phyloP scores from a whole-genome alignment of 257 asterid genomes.

The Przewalskia tangutica region DNA sequence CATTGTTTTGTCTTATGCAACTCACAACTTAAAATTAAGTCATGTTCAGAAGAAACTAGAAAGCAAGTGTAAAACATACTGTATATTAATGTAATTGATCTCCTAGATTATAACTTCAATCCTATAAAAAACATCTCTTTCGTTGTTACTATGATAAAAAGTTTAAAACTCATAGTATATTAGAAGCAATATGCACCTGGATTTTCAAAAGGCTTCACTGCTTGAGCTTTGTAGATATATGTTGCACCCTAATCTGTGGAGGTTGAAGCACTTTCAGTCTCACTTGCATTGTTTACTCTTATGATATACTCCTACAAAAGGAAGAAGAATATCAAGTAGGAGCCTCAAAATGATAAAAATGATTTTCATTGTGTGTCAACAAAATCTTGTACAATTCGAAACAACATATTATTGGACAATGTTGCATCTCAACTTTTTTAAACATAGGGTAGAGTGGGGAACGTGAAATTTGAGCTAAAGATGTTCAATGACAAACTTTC shows the following conservation, averaged over 20 bases:
- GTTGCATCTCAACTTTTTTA: background rate
- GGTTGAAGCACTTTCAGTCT: background rate
- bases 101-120: background rate
- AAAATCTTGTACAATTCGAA: background rate
- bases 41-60: no score
- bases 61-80: background rate
- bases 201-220: background rate
- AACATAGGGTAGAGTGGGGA: background rate
- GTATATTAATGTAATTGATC: background rate
- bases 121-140: background rate
- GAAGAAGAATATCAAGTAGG: background rate
- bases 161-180: no score
- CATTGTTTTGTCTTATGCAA: background rate
- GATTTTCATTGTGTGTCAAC: no score
- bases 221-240: background rate
- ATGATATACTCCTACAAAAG: constrained; percentile 33
- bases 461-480: background rate
- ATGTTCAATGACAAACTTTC: background rate
- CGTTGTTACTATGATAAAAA: background rate
- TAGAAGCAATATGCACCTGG: background rate
- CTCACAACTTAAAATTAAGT: no score
- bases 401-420: background rate
- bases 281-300: constrained; percentile 23
- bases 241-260: background rate
- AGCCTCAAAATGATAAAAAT: background rate